Conservation (phyloP, 2,329 filamentous ascomycete genomes). For the Trichoderma harzianum region DNA sequence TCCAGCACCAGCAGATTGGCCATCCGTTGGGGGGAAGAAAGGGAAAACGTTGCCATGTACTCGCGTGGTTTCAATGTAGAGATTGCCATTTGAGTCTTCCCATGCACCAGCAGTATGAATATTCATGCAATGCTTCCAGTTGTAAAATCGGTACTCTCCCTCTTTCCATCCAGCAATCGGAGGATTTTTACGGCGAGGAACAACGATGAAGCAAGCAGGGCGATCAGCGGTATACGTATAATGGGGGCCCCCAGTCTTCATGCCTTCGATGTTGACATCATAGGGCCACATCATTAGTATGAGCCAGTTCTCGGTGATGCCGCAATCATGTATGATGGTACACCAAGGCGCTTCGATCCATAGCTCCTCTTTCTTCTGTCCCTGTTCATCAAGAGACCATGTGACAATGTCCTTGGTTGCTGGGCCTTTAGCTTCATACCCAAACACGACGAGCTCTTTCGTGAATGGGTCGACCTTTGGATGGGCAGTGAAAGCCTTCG, state of each 20-base stretch:
- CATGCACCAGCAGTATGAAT: background rate
- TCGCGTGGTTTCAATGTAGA: too few relatives aligned
- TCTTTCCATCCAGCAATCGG: background rate
- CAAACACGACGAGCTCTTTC: background rate
- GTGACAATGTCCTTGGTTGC: background rate
- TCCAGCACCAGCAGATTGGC: background rate
- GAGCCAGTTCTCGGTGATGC: background rate
- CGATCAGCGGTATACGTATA: too few relatives aligned
- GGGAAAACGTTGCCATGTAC: too few relatives aligned
- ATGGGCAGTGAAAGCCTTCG: too few relatives aligned
- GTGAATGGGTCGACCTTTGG: background rate
- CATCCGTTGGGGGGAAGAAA: too few relatives aligned
- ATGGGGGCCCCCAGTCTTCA: background rate
- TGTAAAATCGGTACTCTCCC: background rate
- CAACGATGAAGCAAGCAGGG: too few relatives aligned
- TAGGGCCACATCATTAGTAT: background rate
- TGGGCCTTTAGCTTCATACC: background rate
- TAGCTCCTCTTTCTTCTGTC: background rate
- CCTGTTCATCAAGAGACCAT: background rate
- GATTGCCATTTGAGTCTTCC: background rate
- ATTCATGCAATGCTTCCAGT: background rate
- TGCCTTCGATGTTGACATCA: background rate
- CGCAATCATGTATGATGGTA: background rate
- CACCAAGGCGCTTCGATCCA: background rate
- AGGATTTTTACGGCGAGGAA: too few relatives aligned